Evolutionary conservation across 345 rosid species (phyloP).

Genomic region (Syzygium oleosum): DNA sequence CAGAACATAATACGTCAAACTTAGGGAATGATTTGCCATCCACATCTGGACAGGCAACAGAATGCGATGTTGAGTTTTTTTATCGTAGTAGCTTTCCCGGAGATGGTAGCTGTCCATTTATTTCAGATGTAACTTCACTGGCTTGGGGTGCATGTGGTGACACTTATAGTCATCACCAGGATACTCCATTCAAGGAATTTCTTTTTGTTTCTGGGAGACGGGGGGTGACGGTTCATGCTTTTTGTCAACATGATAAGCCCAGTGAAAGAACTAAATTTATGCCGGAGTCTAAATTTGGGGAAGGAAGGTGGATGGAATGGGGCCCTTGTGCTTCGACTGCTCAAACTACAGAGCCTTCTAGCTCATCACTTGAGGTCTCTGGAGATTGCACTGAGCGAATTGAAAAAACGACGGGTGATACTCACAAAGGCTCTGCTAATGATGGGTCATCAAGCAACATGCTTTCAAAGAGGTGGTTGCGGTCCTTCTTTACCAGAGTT

Average conservation of each 20-base stretch:
- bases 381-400: slow-evolving; percentile 10
- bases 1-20: slow-evolving; percentile 30
- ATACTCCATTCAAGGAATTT: slow-evolving; percentile 62
- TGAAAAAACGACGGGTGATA: slow-evolving; percentile 7
- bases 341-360: slow-evolving; percentile 11
- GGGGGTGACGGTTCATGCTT: slow-evolving; percentile 83
- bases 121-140: slow-evolving; percentile 67
- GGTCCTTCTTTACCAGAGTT: slow-evolving; percentile 52
- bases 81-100: slow-evolving; percentile 20
- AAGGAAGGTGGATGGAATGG: slow-evolving; percentile 93
- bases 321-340: slow-evolving; percentile 41
- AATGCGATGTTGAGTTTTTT: slow-evolving; percentile 32
- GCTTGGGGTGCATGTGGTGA: slow-evolving; percentile 92
- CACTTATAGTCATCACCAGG: slow-evolving; percentile 49
- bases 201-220: slow-evolving; percentile 62
- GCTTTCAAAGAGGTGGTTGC: slow-evolving; percentile 66
- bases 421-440: slow-evolving; percentile 7
- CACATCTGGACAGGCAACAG: slow-evolving; percentile 43
- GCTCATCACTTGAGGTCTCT: slow-evolving; percentile 18
- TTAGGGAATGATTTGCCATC: slow-evolving; percentile 28
- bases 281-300: slow-evolving; percentile 31
- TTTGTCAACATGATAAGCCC: slow-evolving; percentile 31
- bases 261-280: slow-evolving; percentile 11
- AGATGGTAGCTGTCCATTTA: slow-evolving; percentile 34
- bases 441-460: slow-evolving; percentile 21